Conservation (phyloP, 2,329 filamentous ascomycete species). For the Botrytis fragariae region DNA sequence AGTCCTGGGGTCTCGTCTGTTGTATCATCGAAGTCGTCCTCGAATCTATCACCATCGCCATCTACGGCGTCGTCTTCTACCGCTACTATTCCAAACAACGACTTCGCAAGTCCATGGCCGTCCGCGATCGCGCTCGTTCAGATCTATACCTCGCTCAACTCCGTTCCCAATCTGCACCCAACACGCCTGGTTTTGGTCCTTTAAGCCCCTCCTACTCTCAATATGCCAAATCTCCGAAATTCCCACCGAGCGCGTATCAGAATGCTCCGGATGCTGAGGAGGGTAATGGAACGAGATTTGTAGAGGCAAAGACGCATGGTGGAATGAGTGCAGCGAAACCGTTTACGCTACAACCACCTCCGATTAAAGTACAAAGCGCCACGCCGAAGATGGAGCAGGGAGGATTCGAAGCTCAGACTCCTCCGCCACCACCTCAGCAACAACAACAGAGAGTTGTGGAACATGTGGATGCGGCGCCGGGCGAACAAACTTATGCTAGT, state of each 20-base stretch:
- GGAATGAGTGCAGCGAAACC: slow-evolving; percentile 54
- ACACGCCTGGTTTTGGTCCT: slow-evolving; percentile 84
- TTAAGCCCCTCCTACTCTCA: slow-evolving; percentile 56
- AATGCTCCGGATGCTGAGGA: slow-evolving; percentile 53
- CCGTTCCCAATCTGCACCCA: slow-evolving; percentile 83
- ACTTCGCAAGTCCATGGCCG: slow-evolving; percentile 94
- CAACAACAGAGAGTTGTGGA: slow-evolving; percentile 47
- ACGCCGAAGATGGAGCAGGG: slow-evolving; percentile 63
- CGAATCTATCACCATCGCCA: slow-evolving; percentile 83
- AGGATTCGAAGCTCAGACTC: slow-evolving; percentile 54
- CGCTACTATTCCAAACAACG: slow-evolving; percentile 95
- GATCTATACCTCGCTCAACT: slow-evolving; percentile 91
- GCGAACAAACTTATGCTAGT: slow-evolving; percentile 79
- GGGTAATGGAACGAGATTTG: slow-evolving; percentile 48
- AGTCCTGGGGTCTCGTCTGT: slow-evolving; percentile 96
- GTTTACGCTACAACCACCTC: slow-evolving; percentile 88
- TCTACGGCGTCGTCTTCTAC: slow-evolving; percentile 96
- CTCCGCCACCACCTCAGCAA: slow-evolving; percentile 4
- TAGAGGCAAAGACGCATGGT: slow-evolving; percentile 50
- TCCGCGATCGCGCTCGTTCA: slow-evolving; percentile 88
- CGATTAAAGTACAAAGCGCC: slow-evolving; percentile 71
- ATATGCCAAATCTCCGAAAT: slow-evolving; percentile 49
- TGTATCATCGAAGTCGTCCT: slow-evolving; percentile 95
- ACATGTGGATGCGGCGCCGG: slow-evolving; percentile 68
- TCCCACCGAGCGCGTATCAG: slow-evolving; percentile 56